Conservation (phyloP, 345 rosid species). For the Erysimum cheiranthoides region DNA sequence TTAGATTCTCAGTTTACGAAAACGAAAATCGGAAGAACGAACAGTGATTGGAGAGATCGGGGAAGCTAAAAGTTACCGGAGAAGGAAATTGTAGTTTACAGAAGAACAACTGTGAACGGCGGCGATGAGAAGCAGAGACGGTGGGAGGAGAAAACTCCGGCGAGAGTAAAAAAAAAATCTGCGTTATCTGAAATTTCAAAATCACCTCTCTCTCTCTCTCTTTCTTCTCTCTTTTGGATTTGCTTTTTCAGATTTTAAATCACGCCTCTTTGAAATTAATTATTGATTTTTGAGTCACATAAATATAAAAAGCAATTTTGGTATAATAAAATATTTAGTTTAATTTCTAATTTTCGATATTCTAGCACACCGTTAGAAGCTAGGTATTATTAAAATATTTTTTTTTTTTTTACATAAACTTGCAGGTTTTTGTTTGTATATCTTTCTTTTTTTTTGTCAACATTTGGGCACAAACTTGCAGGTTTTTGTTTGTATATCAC, state of each 20-base stretch:
- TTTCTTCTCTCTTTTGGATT: slow-evolving; percentile 4
- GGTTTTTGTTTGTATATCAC: no score
- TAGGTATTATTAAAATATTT: no score
- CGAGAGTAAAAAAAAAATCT: slow-evolving; percentile 3
- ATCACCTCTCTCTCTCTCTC: slow-evolving; percentile 19
- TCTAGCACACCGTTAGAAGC: slow-evolving; percentile 30
- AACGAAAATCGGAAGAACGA: slow-evolving; percentile 4
- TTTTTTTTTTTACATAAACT: no score
- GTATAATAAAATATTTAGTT: not conserved
- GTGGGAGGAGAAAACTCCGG: slow-evolving; percentile 25
- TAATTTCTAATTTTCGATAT: not conserved
- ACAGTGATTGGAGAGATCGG: slow-evolving; percentile 36
- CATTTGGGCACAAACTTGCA: no score
- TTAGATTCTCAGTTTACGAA: slow-evolving; percentile 8
- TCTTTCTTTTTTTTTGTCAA: no score
- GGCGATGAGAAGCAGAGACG: slow-evolving; percentile 26
- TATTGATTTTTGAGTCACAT: not conserved
- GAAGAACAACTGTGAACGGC: not conserved
- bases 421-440: no score
- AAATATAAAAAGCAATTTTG: slow-evolving; percentile 12
- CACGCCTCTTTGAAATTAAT: slow-evolving; percentile 13
- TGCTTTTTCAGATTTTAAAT: slow-evolving; percentile 14
- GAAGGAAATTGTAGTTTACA: slow-evolving; percentile 6
- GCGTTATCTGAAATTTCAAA: slow-evolving; percentile 42
- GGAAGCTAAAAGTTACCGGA: slow-evolving; percentile 19